phyloP scores from a whole-genome alignment of 2,329 filamentous ascomycete species.

The Penicillium sp. region DNA sequence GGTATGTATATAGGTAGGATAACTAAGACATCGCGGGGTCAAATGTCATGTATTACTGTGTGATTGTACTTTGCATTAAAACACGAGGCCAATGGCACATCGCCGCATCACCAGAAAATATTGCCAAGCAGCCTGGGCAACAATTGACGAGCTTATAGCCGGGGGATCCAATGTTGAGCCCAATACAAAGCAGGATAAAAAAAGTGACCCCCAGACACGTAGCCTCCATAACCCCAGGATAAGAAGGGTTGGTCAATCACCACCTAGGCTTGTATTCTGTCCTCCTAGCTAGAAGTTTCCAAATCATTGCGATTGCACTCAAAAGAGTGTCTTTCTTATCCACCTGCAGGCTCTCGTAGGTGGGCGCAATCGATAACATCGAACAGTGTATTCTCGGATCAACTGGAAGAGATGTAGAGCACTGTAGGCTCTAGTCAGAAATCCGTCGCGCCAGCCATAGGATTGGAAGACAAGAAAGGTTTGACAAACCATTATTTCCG shows the following conservation, averaged over 20 bases:
- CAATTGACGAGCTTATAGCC: not conserved
- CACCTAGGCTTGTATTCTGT: not conserved
- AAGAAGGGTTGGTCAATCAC: not conserved
- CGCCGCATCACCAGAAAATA: not conserved
- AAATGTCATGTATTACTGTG: not conserved
- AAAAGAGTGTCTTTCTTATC: not conserved
- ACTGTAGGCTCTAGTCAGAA: slow-evolving; percentile 17
- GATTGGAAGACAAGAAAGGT: not conserved
- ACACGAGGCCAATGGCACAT: not conserved
- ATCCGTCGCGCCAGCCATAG: not conserved
- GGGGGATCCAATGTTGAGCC: not conserved
- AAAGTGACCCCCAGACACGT: not conserved
- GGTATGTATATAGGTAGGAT: not conserved
- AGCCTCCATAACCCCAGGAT: not conserved
- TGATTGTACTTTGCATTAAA: not conserved
- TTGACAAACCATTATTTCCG: slow-evolving; percentile 79
- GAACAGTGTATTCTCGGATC: slow-evolving; percentile 5
- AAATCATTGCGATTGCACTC: not conserved
- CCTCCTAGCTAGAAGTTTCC: not conserved
- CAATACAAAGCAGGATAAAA: not conserved
- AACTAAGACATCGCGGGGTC: not conserved
- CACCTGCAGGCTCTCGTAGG: not conserved
- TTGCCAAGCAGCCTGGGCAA: not conserved
- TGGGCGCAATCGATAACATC: not conserved
- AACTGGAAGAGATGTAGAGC: slow-evolving; percentile 42